phyloP scores from a whole-genome alignment of 495 filamentous ascomycete genomes.

The Neurospora sp. region DNA sequence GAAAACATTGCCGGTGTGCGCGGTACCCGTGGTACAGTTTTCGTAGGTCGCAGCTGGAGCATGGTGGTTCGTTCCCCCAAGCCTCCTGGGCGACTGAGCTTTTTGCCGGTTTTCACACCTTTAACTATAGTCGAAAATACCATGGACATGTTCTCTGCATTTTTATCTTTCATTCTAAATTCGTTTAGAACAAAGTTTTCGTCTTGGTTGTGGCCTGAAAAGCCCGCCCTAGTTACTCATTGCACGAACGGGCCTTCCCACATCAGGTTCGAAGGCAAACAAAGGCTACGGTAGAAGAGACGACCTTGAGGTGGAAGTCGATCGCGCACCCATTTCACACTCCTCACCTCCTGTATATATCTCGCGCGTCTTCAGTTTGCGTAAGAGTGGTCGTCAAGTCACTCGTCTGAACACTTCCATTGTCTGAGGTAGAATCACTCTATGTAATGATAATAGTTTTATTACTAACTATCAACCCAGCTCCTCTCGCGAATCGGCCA shows the following conservation, averaged over 20 bases:
- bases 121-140: not conserved
- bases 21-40: not conserved
- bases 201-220: not conserved
- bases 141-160: not conserved
- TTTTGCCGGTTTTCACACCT: not conserved
- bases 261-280: not conserved
- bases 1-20: not conserved
- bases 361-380: not conserved
- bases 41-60: not conserved
- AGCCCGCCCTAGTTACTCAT: not conserved
- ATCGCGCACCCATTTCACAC: not conserved
- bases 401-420: not conserved
- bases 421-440: not conserved
- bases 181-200: not conserved
- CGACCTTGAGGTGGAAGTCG: not conserved
- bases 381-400: not conserved
- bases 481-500: not conserved
- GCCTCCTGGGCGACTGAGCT: not conserved
- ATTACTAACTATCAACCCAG: not conserved
- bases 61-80: not conserved
- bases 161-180: not conserved
- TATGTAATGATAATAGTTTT: not conserved
- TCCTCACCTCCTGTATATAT: not conserved
- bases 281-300: not conserved
- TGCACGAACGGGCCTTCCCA: not conserved